These are phyloP conservation scores for Chlorella sp. DNA, from an alignment of 139 green algal species.

Conservation along the genomic window DNA sequence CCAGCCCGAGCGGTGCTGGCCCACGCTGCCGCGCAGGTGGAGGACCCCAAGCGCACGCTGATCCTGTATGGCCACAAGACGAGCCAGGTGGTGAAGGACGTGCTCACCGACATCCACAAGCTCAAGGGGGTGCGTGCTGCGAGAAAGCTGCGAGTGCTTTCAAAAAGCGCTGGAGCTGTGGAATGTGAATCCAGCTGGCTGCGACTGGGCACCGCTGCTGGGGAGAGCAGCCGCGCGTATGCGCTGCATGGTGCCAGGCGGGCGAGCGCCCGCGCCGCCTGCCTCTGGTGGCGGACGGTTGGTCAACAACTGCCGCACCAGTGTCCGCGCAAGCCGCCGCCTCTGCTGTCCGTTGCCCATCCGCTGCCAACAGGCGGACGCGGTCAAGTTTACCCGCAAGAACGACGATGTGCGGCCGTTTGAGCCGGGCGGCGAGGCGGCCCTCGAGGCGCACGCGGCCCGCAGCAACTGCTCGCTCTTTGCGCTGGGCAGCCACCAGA, in stretches of 20 bases:
- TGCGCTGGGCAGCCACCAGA: conserved; percentile 83
- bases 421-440: conserved; percentile 80
- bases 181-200: too few species aligned
- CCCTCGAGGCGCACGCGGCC: conserved; percentile 65
- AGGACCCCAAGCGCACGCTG: conserved; percentile 74
- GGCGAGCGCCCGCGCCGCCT: too few species aligned
- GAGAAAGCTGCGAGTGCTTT: too few species aligned
- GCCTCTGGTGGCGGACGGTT: too few species aligned
- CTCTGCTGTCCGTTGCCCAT: too few species aligned
- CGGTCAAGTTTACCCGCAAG: conserved; percentile 70
- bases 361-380: conserved; percentile 57
- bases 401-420: conserved; percentile 88
- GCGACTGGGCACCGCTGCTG: too few species aligned
- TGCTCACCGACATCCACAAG: conserved; percentile 76
- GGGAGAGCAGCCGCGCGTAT: too few species aligned
- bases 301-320: background rate
- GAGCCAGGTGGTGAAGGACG: conserved; percentile 74
- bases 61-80: conserved; percentile 72
- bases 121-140: conserved; percentile 67
- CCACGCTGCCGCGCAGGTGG: conserved; percentile 53
- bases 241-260: too few species aligned
- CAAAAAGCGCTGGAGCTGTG: too few species aligned
- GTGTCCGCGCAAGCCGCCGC: background rate
- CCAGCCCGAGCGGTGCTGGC: background rate
- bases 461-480: conserved; percentile 76